Evolutionary conservation across 2,329 filamentous ascomycete genomes (phyloP), one percentile per base, ranked within the genome.

Genomic region (Chaetothyriales sp.): DNA sequence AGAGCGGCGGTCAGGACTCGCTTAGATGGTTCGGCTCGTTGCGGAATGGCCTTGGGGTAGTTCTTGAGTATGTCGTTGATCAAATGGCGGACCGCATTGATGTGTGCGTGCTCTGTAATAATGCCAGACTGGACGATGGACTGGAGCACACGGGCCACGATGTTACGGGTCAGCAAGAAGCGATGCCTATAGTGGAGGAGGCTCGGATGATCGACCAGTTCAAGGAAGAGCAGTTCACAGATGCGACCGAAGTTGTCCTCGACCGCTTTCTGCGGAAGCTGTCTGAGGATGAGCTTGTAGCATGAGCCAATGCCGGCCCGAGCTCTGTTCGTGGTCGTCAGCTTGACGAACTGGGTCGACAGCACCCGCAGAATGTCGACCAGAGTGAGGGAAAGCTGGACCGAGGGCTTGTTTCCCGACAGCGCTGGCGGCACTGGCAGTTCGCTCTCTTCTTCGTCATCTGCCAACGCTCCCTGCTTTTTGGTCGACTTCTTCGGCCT

Each of bases 61-160:
- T 96, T 92, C 64, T 94, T 96, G 47, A 98, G 74, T 45, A 95
- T 75, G 52, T 87, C 82, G 64, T 94, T 95, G 62, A 95, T 79
- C 49, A 98, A 69, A 54, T 80, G 79, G 60, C 81, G 86, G 5
- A 87, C 86, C 25, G 86, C 88, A 59, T 83, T 81, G 53, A 90
- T 73, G 62, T 95, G 90, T 6, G 88, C 89, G 12, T 85, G 86
- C 66, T 98, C 90, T 10, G 88, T 88, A 1, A 98, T 74, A 59
- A 95, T 84, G 57, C 82, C 80, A 52, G 77, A 77, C 7, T 87
- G 87, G 56, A 96, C 76, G 6, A 92, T 80, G 52, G 89, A 84
- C 61, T 94, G 86, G 9, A 98, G 71, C 46, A 95, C 77, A 39
- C 84, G 83, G 56, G 87, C 82, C 12, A 95, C 79, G 59, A 90